Base-by-base conservation (phyloP, 345 rosid genomes). In the Dimocarpus longan region DNA sequence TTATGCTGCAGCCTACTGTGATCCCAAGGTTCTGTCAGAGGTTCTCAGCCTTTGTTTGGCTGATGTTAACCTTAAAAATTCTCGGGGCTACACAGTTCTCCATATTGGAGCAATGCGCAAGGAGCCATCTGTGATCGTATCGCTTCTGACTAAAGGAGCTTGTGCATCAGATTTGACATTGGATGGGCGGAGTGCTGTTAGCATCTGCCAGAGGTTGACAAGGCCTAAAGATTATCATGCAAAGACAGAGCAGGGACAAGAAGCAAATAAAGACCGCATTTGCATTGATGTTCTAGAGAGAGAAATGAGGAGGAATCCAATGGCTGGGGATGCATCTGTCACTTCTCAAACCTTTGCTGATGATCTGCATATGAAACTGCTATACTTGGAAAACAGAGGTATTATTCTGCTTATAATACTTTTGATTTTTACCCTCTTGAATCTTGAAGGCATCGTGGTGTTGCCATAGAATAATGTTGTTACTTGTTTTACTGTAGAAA, bases 381-480 rank as follows among this genome's bases (percentile, higher is more conserved):
- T 93, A 18, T 93, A 96, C 88, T 87, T 96, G 76, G 99, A 96
- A 89, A 96, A 94, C 78, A 84, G 99, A 94, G 99, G 99, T 96
- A 85, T 44, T 75, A 21, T 71, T 73, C 62, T 71, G 56, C 32
- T 19, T 48, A 75, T 75, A 43, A 42, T 69, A 22, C 57, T 66
- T 8, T 16, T 28, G 5, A 12, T 50, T 42, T 63, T 19, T 28
- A 42, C 21, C 39, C 22, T 70, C 37, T 64, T 48, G 75, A 50
- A 59, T 59, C 11, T 28, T 66, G 48, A 75, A 66, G 78, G 15
- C 63, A 75, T 52, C 12, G n/a, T 28, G 39, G 26, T 15, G 4
- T 28, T 66, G n/a, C 26, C 5, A 19, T 26, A 37, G 48, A 57
- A 24, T 74, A 24, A 21, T 60, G 13, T 60, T 60, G 65, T 22